Evolutionary conservation across 2,329 filamentous ascomycete species (phyloP).

Genomic region (Fragosphaeria purpurea): DNA sequence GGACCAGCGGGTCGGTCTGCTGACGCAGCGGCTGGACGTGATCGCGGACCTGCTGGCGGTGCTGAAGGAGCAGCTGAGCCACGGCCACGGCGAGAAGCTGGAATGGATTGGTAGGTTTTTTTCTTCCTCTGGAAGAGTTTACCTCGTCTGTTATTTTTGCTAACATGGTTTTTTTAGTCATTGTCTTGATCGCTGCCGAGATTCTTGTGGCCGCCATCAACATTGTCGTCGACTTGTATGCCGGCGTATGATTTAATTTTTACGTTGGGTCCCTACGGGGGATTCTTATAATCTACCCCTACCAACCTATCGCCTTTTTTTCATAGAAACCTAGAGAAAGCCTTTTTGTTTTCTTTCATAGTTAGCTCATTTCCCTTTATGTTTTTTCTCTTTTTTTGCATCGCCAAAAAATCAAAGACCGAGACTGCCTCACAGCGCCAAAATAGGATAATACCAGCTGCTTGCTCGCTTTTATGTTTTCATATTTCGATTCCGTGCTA

Average conservation of each 20-base stretch:
- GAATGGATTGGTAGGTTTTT: slow-evolving; percentile 71
- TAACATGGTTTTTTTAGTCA: slow-evolving; percentile 46
- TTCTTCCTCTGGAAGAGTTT: not conserved
- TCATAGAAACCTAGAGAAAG: too few relatives aligned
- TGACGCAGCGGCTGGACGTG: slow-evolving; percentile 85
- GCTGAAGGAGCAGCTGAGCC: slow-evolving; percentile 88
- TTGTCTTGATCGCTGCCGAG: slow-evolving; percentile 89
- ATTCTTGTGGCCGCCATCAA: slow-evolving; percentile 89
- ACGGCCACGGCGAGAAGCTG: slow-evolving; percentile 80
- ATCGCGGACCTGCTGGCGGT: slow-evolving; percentile 90
- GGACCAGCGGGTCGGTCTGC: slow-evolving; percentile 82
- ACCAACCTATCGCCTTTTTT: too few relatives aligned
- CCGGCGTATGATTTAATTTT: slow-evolving; percentile 21
- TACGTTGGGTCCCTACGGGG: too few relatives aligned
- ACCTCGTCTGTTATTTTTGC: slow-evolving; percentile 9
- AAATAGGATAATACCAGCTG: slow-evolving; percentile 1
- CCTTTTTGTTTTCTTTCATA: not conserved
- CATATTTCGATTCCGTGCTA: too few relatives aligned
- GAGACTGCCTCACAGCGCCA: slow-evolving; percentile 4
- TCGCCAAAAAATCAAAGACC: not conserved
- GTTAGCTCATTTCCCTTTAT: not conserved
- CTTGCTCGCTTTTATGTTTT: not conserved
- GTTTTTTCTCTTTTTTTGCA: not conserved
- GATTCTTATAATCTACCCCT: too few relatives aligned
- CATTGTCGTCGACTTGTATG: slow-evolving; percentile 89